Percentiles rank a stretch among this genome's conserved stretches.
phyloP scores from a whole-genome alignment of 169 alveolate genomes.

The Eimeria praecox region DNA sequence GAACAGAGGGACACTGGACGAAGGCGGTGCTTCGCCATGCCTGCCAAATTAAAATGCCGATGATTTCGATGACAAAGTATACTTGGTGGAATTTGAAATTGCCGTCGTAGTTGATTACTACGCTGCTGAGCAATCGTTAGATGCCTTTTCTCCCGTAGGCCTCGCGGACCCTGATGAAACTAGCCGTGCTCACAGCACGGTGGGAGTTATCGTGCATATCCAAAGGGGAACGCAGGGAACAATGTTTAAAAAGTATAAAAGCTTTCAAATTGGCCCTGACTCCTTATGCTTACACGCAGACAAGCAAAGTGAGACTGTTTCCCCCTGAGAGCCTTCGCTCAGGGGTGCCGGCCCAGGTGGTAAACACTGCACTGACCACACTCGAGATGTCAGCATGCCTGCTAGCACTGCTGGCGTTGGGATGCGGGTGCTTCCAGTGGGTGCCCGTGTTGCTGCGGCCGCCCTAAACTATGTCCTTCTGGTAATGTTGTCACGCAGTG shows the following conservation, averaged over 20 bases:
- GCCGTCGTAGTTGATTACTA: not conserved
- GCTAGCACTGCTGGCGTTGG: not conserved
- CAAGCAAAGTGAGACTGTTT: not conserved
- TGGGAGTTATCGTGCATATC: not conserved
- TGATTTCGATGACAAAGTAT: no score
- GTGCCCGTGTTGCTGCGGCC: constrained; percentile 44
- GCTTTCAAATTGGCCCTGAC: not conserved
- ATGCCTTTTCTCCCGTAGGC: not conserved
- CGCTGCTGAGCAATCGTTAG: not conserved
- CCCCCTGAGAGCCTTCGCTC: not conserved
- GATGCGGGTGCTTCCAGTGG: not conserved
- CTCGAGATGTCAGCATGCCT: constrained; percentile 1
- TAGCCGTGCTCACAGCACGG: not conserved
- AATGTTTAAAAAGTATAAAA: not conserved
- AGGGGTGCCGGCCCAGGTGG: not conserved
- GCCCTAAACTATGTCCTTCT: not conserved
- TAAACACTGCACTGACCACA: not conserved
- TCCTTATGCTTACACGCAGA: not conserved
- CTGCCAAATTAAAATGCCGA: no score
- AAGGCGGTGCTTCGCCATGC: no score
- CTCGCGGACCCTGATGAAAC: not conserved
- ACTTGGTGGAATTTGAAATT: not conserved
- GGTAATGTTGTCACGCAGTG: constrained; percentile 9
- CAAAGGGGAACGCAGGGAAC: not conserved
- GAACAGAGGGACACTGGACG: no score